Base-by-base conservation (phyloP, 2,329 filamentous ascomycete species). In the Fusarium pseudograminearum region DNA sequence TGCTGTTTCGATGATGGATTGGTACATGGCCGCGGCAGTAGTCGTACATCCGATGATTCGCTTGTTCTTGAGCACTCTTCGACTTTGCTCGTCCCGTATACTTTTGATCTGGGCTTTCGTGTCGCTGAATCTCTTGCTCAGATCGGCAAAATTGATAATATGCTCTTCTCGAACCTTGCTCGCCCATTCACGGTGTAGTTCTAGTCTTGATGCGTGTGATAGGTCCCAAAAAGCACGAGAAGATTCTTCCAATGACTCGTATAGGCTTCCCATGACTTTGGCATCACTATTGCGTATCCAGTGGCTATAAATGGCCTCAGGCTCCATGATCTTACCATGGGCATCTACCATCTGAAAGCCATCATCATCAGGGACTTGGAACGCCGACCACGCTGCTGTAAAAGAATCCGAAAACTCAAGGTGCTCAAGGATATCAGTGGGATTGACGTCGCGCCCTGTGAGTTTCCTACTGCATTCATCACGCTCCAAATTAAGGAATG, bases 11-110 rank as follows among this genome's bases (percentile, higher is more conserved):
- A 93, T 83, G 2, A 86, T 80, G 1, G 83, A 77, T 0, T 82
- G 78, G 52, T 91, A 85, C 77, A 84, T 93, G 0, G 91, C 89
- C 0, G 90, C 90, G 0, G 82, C 90, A 0, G 89, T 93, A 0
- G 91, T 93, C 0, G 91, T 94, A 67, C 89, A 92, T 0, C 84
- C 90, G 44, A 94, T 89, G 15, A 94, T 83, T 2, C 85, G 81
- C 71, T 87, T 91, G 0, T 71, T 74, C n/a, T 78, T 77, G 4
- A 93, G 80, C 1, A 84, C 80, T 0, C 73, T 57, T 1, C 79
- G 77, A 22, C 83, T 80, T 4, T 71, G 78, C 45, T 86, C 80
- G 8, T 77, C 80, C 22, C 82, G 83, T 0, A 89, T 75, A 3
- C 78, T 78, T 2, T 82, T 78, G 2, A 89, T 70, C 7, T 76